Base-by-base conservation (phyloP, 2,329 filamentous ascomycete genomes). In the Juglanconis juglandina region DNA sequence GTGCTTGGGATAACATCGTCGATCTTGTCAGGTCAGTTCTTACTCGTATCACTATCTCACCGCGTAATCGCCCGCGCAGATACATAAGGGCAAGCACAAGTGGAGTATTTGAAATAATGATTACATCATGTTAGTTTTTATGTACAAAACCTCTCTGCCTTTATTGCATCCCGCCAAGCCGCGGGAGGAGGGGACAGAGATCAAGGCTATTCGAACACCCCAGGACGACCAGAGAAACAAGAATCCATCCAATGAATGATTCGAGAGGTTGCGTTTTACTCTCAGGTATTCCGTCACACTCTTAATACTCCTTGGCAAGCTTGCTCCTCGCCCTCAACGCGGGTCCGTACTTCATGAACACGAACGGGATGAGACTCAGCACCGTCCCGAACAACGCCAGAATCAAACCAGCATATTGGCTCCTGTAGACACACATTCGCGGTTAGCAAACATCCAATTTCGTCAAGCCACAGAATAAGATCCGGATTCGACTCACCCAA, bases 331-430 rank as follows among this genome's bases (percentile, higher is more conserved):
- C 73, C 5, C 76, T 67, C 35, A 78, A 65, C 63, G 68, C 52
- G 55, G 72, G 74, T 39, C 76, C 76, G 53, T 69, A 77, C 69
- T 72, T 75, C 70, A 73, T 77, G 67, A 77, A 74, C 11, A 77
- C 73, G 63, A 77, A 79, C 1, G 77, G 77, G 24, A 76, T 68
- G 46, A 65, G 47, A 59, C 66, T 68, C 48, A 68, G 53, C 3
- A 64, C 58, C 0, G 77, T 78, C 1, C 76, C 79, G 14, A 81
- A 70, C 8, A 81, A 62, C 0, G 79, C 75, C 56, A 83, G 65
- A 17, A 82, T 72, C 17, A 83, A 66, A 9, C 80, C 80, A 1
- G 80, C 79, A 57, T 78, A 82, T 66, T 81, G 79, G 62, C 78
- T 50, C 39, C 55, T 57, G 30, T 9, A 50, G 4, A 30, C 11